Percentiles rank a stretch among this genome's conserved stretches.
These are phyloP conservation scores for Ceratocystis cacaofunesta DNA, from an alignment of 2,329 filamentous ascomycete species.

Conservation along the genomic window DNA sequence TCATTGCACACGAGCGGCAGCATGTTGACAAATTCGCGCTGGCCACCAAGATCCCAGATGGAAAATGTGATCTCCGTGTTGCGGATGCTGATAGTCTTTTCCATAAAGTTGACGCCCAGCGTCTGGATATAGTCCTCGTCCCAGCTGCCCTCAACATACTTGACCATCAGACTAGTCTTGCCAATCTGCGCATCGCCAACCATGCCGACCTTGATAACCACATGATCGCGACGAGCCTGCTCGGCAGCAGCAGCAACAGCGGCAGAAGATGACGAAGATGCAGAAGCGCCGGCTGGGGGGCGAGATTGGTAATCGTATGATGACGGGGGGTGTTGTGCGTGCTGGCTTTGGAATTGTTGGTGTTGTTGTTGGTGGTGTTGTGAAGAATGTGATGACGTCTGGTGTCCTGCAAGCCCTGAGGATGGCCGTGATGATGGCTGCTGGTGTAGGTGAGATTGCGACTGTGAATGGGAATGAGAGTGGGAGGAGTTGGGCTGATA, in stretches of 20 bases:
- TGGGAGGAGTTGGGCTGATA: not conserved
- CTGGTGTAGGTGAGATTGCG: not conserved
- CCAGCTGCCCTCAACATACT: constrained; percentile 98
- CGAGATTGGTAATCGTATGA: constrained; percentile 23
- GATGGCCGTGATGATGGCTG: constrained; percentile 33
- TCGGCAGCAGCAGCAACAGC: constrained; percentile 21
- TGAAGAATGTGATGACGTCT: constrained; percentile 20
- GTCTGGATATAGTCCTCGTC: constrained; percentile 99
- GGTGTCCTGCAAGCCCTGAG: constrained; percentile 34
- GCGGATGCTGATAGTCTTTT: constrained; percentile 97
- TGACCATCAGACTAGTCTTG: constrained; percentile 98
- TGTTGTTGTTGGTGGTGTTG: constrained; percentile 23
- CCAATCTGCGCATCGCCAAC: constrained; percentile 97
- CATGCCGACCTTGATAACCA: constrained; percentile 99
- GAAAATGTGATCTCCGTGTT: constrained; percentile 99
- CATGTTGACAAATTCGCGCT: constrained; percentile 99
- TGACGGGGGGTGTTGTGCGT: constrained; percentile 25
- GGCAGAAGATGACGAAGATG: constrained; percentile 16
- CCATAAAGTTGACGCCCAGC: constrained; percentile 98
- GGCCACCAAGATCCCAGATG: constrained; percentile 96
- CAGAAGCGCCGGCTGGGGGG: not conserved
- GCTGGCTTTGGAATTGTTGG: constrained; percentile 28
- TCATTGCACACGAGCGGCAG: constrained; percentile 98
- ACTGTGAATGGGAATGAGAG: not conserved
- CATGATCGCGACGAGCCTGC: constrained; percentile 47